These are phyloP conservation scores for Beauveria scarabaeidicola DNA, from an alignment of 2,329 filamentous ascomycete genomes.

Conservation along the genomic window DNA sequence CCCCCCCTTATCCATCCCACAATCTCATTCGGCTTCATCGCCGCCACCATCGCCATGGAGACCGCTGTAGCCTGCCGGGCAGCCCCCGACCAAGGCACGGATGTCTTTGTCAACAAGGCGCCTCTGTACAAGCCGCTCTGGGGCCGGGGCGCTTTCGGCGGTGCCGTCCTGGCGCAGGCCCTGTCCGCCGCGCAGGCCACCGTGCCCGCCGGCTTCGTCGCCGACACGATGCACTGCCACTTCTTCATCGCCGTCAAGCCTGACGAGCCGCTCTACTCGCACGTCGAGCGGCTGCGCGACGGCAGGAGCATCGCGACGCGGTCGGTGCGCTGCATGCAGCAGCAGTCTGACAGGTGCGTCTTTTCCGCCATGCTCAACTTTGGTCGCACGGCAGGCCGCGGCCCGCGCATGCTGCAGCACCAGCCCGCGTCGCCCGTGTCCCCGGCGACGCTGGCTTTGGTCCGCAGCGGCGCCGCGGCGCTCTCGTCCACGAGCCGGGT, in stretches of 20 bases:
- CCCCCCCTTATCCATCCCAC: background rate
- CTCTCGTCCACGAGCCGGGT: slow-evolving; percentile 3
- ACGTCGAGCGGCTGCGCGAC: slow-evolving; percentile 8
- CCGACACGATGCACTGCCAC: slow-evolving; percentile 10
- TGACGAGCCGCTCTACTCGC: background rate
- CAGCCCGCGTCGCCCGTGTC: background rate
- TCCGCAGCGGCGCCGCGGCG: background rate
- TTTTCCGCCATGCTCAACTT: slow-evolving; percentile 8
- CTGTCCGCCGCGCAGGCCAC: slow-evolving; percentile 5
- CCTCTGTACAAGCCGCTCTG: slow-evolving; percentile 9
- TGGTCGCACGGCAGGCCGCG: background rate
- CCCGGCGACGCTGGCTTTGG: background rate
- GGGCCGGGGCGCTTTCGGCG: slow-evolving; percentile 9
- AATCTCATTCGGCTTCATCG: background rate
- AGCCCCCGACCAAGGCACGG: background rate
- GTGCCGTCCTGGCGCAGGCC: slow-evolving; percentile 1
- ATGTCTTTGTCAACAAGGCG: slow-evolving; percentile 4
- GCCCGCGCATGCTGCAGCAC: slow-evolving; percentile 5
- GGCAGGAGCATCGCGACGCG: slow-evolving; percentile 4
- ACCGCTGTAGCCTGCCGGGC: slow-evolving; percentile 3
- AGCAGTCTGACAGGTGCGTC: background rate
- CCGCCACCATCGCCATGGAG: background rate
- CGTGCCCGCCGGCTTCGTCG: background rate
- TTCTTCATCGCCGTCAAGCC: slow-evolving; percentile 7
- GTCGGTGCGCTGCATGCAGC: slow-evolving; percentile 4